phyloP scores from a whole-genome alignment of 1,139 yeast species.

The Magnusiomyces fungicola region DNA sequence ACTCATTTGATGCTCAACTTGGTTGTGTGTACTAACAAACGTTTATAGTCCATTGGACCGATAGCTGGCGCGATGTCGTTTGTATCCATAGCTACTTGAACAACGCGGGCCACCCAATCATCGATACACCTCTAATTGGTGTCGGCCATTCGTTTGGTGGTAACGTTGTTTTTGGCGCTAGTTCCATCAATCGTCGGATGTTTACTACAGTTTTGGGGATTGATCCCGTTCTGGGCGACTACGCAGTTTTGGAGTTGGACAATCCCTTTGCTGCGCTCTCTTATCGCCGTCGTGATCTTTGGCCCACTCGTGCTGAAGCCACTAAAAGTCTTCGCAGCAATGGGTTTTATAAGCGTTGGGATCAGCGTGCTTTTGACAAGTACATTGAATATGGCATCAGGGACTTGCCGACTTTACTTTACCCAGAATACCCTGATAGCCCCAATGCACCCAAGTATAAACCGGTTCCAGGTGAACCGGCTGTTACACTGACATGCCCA shows the following conservation, averaged over 20 bases:
- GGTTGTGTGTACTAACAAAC: too few relatives aligned
- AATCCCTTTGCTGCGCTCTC: slow-evolving; percentile 8
- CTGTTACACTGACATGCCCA: slow-evolving; percentile 16
- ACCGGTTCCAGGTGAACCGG: too few relatives aligned
- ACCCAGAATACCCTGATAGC: slow-evolving; percentile 11
- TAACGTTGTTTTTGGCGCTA: slow-evolving; percentile 13
- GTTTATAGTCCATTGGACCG: slow-evolving; percentile 15
- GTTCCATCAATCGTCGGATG: slow-evolving; percentile 11
- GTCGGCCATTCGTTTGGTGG: slow-evolving; percentile 20
- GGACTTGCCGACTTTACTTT: slow-evolving; percentile 13
- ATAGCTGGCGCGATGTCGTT: slow-evolving; percentile 16
- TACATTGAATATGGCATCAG: slow-evolving; percentile 15
- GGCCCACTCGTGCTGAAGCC: slow-evolving; percentile 15
- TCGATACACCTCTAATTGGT: slow-evolving; percentile 15
- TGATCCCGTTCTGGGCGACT: slow-evolving; percentile 14
- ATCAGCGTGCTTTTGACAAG: slow-evolving; percentile 10
- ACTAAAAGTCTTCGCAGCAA: slow-evolving; percentile 3
- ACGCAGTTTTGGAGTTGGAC: background rate
- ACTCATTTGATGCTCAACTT: too few relatives aligned
- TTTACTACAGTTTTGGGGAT: slow-evolving; percentile 15
- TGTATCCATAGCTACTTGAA: slow-evolving; percentile 12
- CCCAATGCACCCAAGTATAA: background rate
- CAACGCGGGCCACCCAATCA: slow-evolving; percentile 11
- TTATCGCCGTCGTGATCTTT: slow-evolving; percentile 13
- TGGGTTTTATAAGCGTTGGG: slow-evolving; percentile 13